Base-by-base conservation (phyloP, 2,329 filamentous ascomycete genomes). In the Cyphellophora attinorum region DNA sequence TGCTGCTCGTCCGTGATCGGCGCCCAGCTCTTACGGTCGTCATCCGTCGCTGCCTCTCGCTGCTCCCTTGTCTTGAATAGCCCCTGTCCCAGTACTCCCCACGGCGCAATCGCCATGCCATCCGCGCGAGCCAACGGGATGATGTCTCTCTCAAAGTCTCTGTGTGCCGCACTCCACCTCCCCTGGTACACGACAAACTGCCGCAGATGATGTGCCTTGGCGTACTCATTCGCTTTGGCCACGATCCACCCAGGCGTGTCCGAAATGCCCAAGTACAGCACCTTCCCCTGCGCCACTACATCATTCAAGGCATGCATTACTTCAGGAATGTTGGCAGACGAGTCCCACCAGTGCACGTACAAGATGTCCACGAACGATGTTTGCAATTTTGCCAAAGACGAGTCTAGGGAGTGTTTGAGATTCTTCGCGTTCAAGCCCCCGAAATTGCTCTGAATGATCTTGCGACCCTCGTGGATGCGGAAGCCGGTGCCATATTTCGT, bases 161-260 rank as follows among this genome's bases (percentile, higher is more conserved):
- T 71, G 28, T 72, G 64, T 1, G 61, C 65, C 11, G 68, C 65
- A 19, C 60, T 71, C 76, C 76, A 83, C 11, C 59, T 60, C 10
- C 79, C 79, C 55, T 81, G 75, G 54, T 81, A 82, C 21, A 82
- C 70, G 18, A 65, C 70, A 59, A 86, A 86, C 23, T 71, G 76
- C 2, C 74, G 72, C 19, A 85, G 65, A 14, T 76, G 78, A 42
- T 84, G 72, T 42, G 74, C 68, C 27, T 77, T 70, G 5, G 82
- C 82, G 50, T 85, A 56, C 56, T 64, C 48, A 36, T 70, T 68
- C 1, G 62, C 62, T 33, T 64, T 64, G 32, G 53, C 51, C 2
- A 68, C 64, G 2, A 68, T 47, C 39, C 39, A 42, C 5, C 36
- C 39, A 11, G 39, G 39, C 29, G 27, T 31, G 13, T 42, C 32